These are phyloP conservation scores for Trichopus zeylanicus DNA, from an alignment of 116 monocot genomes.

Conservation along the genomic window DNA sequence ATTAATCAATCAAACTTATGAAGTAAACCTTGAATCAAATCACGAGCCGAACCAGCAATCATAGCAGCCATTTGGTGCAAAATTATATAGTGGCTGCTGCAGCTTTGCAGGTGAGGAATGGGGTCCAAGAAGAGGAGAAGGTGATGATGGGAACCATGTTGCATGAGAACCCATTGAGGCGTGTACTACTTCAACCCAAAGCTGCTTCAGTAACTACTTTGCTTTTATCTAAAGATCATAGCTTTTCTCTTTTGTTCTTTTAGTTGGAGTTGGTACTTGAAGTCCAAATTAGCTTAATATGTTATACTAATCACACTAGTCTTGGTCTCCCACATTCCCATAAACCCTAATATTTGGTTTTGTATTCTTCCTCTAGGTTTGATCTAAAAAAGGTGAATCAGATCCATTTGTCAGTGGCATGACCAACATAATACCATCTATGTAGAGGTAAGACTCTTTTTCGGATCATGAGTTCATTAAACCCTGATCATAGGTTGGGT, in stretches of 20 bases:
- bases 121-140: constrained; percentile 6
- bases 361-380: not conserved
- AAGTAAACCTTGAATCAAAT: not conserved
- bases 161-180: constrained; percentile 15
- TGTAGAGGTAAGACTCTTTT: not conserved
- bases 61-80: not conserved
- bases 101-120: constrained; percentile 1
- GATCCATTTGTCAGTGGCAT: not conserved
- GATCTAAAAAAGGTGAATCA: not conserved
- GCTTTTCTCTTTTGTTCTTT: constrained; percentile 9
- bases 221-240: not conserved
- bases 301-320: not conserved
- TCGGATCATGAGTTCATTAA: not conserved
- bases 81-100: constrained; percentile 3
- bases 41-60: not conserved
- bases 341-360: not conserved
- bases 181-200: constrained; percentile 25
- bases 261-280: constrained; percentile 6
- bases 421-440: constrained; percentile 6
- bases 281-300: not conserved
- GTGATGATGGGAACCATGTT: constrained; percentile 14
- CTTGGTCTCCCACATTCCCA: not conserved
- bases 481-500: constrained; percentile 2
- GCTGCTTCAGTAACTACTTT: not conserved
- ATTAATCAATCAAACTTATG: not conserved